Conservation (phyloP, 2,329 filamentous ascomycete genomes). For the Exophiala aquamarina region DNA sequence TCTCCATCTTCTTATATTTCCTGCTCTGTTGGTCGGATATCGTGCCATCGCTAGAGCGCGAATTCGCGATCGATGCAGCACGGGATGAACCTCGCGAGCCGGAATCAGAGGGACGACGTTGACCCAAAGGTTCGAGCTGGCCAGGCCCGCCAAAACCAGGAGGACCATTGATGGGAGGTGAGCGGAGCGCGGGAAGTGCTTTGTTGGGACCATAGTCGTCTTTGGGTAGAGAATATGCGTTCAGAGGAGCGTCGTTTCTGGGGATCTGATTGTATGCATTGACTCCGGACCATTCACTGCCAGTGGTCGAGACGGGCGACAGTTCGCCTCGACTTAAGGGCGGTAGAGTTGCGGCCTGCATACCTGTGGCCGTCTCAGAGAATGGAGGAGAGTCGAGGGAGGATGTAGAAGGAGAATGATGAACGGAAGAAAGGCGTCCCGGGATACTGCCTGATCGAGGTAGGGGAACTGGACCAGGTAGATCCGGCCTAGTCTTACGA, state of each 20-base stretch:
- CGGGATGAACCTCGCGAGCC: slow-evolving; percentile 68
- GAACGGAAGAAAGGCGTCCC: neutral
- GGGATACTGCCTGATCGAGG: too few relatives aligned
- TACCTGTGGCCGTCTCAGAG: slow-evolving; percentile 2
- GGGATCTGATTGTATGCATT: slow-evolving; percentile 61
- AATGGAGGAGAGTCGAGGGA: neutral
- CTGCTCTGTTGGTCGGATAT: slow-evolving; percentile 65
- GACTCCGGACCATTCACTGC: slow-evolving; percentile 76
- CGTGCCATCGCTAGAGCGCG: slow-evolving; percentile 73
- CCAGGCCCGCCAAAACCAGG: slow-evolving; percentile 19
- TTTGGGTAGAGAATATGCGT: slow-evolving; percentile 32
- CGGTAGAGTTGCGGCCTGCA: slow-evolving; percentile 21
- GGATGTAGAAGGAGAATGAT: neutral
- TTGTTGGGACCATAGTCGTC: slow-evolving; percentile 19
- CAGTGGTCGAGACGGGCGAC: slow-evolving; percentile 77
- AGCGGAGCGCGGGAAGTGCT: slow-evolving; percentile 10
- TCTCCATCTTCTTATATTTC: slow-evolving; percentile 61
- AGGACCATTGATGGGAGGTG: slow-evolving; percentile 13
- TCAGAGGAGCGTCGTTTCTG: slow-evolving; percentile 45
- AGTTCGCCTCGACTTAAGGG: slow-evolving; percentile 36
- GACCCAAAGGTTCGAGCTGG: slow-evolving; percentile 29
- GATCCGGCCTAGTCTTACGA: too few relatives aligned
- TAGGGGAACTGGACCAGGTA: too few relatives aligned
- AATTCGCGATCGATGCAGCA: slow-evolving; percentile 77
- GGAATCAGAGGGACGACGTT: slow-evolving; percentile 41